phyloP scores from a whole-genome alignment of 305 asterid species.

The Withania somnifera region DNA sequence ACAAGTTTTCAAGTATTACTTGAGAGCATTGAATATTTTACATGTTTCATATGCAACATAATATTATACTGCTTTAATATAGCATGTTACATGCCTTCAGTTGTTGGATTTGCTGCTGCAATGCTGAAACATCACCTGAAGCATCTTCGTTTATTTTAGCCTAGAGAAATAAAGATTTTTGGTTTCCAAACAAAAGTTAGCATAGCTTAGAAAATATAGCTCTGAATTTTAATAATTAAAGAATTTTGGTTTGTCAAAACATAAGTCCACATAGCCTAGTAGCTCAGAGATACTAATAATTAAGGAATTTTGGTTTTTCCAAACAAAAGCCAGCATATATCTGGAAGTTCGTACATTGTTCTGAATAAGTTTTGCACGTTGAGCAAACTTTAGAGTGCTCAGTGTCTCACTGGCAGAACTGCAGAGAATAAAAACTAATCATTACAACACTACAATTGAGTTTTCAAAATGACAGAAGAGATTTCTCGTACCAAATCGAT shows the following conservation, averaged over 20 bases:
- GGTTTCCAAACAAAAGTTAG: not conserved
- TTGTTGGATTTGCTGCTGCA: slow-evolving; percentile 66
- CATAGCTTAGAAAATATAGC: not conserved
- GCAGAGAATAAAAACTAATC: slow-evolving; percentile 16
- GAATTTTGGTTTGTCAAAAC: not conserved
- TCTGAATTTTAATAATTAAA: not conserved
- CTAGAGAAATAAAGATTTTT: slow-evolving; percentile 19
- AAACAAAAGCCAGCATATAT: slow-evolving; percentile 3
- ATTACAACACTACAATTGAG: not conserved
- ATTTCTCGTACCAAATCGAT: slow-evolving; percentile 47
- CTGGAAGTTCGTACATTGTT: slow-evolving; percentile 44
- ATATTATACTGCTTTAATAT: not conserved
- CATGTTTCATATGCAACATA: not conserved
- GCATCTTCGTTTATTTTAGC: slow-evolving; percentile 94
- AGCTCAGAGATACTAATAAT: not conserved
- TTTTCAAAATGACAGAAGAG: not conserved
- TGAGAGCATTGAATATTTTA: not conserved
- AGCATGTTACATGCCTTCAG: slow-evolving; percentile 44
- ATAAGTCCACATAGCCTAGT: not conserved
- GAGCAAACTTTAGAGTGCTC: slow-evolving; percentile 85
- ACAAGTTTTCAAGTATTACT: slow-evolving; percentile 11
- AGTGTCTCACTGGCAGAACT: slow-evolving; percentile 74
- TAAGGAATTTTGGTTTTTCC: not conserved
- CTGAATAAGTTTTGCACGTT: slow-evolving; percentile 81
- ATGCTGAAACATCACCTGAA: slow-evolving; percentile 57